Evolutionary conservation across 2,329 filamentous ascomycete species (phyloP).

Genomic region (Torrubiellomyces zombiae): DNA sequence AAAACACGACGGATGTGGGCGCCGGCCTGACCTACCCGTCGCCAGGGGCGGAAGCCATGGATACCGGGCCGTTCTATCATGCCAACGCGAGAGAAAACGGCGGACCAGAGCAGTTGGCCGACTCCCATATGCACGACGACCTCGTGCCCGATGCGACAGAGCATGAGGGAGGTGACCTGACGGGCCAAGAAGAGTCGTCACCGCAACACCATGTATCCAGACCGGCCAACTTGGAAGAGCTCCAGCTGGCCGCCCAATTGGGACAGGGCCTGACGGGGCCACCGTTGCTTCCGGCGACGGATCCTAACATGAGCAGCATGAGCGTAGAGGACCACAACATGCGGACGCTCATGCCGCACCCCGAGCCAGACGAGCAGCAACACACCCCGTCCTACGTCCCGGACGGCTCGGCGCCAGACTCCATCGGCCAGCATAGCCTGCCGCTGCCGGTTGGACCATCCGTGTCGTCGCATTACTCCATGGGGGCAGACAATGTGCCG

Average conservation of each 20-base stretch:
- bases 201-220: slow-evolving; percentile 24
- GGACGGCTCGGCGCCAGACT: slow-evolving; percentile 18
- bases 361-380: slow-evolving; percentile 19
- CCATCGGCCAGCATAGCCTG: slow-evolving; percentile 19
- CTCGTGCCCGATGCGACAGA: slow-evolving; percentile 13
- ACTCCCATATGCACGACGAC: slow-evolving; percentile 10
- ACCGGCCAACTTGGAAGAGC: slow-evolving; percentile 33
- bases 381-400: slow-evolving; percentile 20
- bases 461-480: slow-evolving; percentile 20
- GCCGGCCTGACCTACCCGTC: slow-evolving; percentile 28
- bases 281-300: slow-evolving; percentile 31
- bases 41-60: slow-evolving; percentile 25
- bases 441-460: slow-evolving; percentile 19
- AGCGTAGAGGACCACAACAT: slow-evolving; percentile 25
- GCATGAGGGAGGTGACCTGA: slow-evolving; percentile 15
- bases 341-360: slow-evolving; percentile 26
- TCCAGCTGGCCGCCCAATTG: slow-evolving; percentile 41
- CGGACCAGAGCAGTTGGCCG: slow-evolving; percentile 13
- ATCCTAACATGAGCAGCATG: slow-evolving; percentile 26
- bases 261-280: slow-evolving; percentile 33
- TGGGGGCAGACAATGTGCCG: slow-evolving; percentile 43
- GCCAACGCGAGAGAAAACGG: slow-evolving; percentile 19
- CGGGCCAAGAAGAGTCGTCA: slow-evolving; percentile 17
- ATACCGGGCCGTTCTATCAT: slow-evolving; percentile 27
- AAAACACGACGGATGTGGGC: too few species aligned